Evolutionary conservation across 73 alveolate species (phyloP), one percentile per base, ranked within the genome.

Genomic region (Paraurostyla sp.): DNA sequence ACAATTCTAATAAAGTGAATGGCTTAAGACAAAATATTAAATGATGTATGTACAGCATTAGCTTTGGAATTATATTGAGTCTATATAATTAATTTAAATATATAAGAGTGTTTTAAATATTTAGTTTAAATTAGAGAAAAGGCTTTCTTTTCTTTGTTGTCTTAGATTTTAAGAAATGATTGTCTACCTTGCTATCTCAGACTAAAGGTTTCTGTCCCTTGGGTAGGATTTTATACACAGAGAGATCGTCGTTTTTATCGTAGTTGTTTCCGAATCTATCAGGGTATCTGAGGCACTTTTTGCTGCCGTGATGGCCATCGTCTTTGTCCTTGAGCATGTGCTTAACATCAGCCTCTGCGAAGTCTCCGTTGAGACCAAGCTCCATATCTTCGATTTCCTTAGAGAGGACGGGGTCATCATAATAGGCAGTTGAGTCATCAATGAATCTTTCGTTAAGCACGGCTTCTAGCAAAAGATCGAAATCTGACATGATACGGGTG

Each of bases 351-450:
- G 95, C 91, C 78, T 89, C 88, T 9, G 89, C 9, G 92, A 89
- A 52, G 78, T 89, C 95, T 7, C 91, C 40, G 65, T 63, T 45
- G 11, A 89, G 89, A 41, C 95, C 95, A 0, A 51, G 80, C 68
- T 89, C 95, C 63, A 89, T 80, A 52, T 89, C 95, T 56, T 89
- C 95, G 36, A 89, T 89, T 89, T 89, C 95, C 73, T 80, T 81
- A 32, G n/a, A 27, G 78, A 57, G 51, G 62, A 89, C 48, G 46
- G 91, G 95, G 76, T 89, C 95, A 63, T 89, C 95, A 52, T 89
- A 89, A 75, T 89, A 89, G 36, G 88, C 75, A 7, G 92, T 27
- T 29, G 95, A 80, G 76, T 81, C 95, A 68, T 81, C 95, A 68
- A 89, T 89, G 65, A 89, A 89, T 62, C 80, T 80, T 45, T 89